Evolutionary conservation across 768 basidiomycete species (phyloP), one percentile per base, ranked within the genome.

Genomic region (Leccinum aurantiacum): DNA sequence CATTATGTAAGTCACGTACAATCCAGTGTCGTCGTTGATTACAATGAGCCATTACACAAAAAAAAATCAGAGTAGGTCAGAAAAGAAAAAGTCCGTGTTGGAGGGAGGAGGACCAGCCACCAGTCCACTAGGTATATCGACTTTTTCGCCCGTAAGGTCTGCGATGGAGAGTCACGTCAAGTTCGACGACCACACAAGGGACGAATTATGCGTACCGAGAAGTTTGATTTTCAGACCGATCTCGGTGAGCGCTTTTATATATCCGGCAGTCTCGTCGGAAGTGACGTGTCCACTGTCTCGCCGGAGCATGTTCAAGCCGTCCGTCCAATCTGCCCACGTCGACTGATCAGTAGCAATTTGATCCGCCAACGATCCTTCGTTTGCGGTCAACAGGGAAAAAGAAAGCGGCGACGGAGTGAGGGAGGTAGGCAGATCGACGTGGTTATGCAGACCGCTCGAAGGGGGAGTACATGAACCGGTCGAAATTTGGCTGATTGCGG

Each of bases 311-410:
- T 92, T 92, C 72, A 96, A 70, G 4, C 93, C 94, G 71, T 96
- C 94, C 3, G 92, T 92, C 94, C 94, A 96, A 75, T 96, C 94
- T 15, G 91, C 89, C 89, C 91, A 95, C 17, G 88, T 79, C 17
- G 87, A 85, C 55, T 84, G 82, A 71, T 93, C 86, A 29, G 87
- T 84, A 3, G 91, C 90, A 65, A 92, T 86, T 59, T 88, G 83
- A 70, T 93, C 90, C 4, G 89, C 91, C 59, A 93, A 70, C 2
- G 88, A 86, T 19, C 84, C 86, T 65, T 89, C 89, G 65, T 82
- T 84, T 7, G 84, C 79, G 59, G 83, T 87, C 54, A 92, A 72
- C 53, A 95, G 75, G 9, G 90, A 89, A 73, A 94, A 94, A 4
- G 90, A 90, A 24, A 91, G 78, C 0, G 86, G 84, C 0, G 89